phyloP scores from a whole-genome alignment of 768 basidiomycete genomes.

The Suillus lakei region DNA sequence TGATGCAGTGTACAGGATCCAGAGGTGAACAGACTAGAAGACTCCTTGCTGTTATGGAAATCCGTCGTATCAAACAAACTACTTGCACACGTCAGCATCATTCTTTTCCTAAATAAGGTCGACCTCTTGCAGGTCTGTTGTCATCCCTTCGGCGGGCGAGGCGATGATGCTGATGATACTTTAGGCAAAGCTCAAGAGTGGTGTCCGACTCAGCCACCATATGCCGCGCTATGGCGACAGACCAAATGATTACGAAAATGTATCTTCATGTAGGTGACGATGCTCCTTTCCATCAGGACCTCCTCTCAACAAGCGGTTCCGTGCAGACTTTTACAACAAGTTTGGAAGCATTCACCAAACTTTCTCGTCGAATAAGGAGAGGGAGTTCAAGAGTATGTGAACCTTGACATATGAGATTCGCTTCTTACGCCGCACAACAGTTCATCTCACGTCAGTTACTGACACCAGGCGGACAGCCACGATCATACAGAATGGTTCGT shows the following conservation, averaged over 20 bases:
- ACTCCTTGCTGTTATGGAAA: slow-evolving; percentile 79
- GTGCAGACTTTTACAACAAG: slow-evolving; percentile 71
- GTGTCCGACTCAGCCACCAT: slow-evolving; percentile 71
- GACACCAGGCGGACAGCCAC: slow-evolving; percentile 74
- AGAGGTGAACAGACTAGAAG: slow-evolving; percentile 76
- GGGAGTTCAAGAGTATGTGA: slow-evolving; percentile 72
- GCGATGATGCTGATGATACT: slow-evolving; percentile 8
- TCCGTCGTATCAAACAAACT: slow-evolving; percentile 73
- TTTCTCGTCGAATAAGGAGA: slow-evolving; percentile 68
- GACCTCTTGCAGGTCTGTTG: slow-evolving; percentile 69
- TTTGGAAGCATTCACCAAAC: slow-evolving; percentile 73
- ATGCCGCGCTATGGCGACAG: slow-evolving; percentile 74
- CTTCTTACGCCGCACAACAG: slow-evolving; percentile 41
- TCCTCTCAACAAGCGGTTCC: slow-evolving; percentile 6
- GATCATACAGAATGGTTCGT: slow-evolving; percentile 75
- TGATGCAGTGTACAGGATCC: slow-evolving; percentile 54
- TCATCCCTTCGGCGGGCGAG: slow-evolving; percentile 4
- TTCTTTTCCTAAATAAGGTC: slow-evolving; percentile 83
- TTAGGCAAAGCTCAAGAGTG: slow-evolving; percentile 76
- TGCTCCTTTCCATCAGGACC: slow-evolving; percentile 2
- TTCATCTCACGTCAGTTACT: slow-evolving; percentile 82
- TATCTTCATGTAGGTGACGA: slow-evolving; percentile 66
- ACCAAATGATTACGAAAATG: slow-evolving; percentile 78
- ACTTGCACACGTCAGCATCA: slow-evolving; percentile 73
- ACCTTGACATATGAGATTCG: background rate